A percentile compares a stretch with the other conserved stretches of the same genome.
Conservation (phyloP, 1,139 yeast species). For the Eremothecium coryli region DNA sequence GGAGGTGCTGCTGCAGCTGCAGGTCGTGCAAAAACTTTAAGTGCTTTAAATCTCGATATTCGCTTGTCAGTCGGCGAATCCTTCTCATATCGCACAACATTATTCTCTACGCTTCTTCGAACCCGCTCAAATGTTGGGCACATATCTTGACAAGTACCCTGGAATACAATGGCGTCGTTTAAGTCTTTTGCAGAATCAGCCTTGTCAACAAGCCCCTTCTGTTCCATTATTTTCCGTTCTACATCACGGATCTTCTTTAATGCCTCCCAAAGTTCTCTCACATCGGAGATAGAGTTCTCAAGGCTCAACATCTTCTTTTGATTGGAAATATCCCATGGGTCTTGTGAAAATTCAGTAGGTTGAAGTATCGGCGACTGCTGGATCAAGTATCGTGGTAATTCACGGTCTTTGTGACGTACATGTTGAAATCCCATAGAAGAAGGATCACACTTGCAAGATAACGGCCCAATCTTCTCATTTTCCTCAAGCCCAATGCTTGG, state of each 20-base stretch:
- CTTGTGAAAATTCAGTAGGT: conserved; percentile 27
- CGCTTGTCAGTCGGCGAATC: conserved; percentile 49
- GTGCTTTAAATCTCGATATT: conserved; percentile 56
- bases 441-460: conserved; percentile 13
- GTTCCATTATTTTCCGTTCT: conserved; percentile 77
- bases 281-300: conserved; percentile 38
- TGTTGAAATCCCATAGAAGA: conserved; percentile 16
- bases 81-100: conserved; percentile 70
- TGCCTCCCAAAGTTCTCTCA: conserved; percentile 42
- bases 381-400: conserved; percentile 31
- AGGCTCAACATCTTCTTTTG: conserved; percentile 39
- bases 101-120: conserved; percentile 79
- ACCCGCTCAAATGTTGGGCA: conserved; percentile 92
- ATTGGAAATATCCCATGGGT: conserved; percentile 49
- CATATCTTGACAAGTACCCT: conserved; percentile 88
- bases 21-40: conserved; percentile 92
- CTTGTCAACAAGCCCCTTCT: conserved; percentile 74
- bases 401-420: conserved; percentile 18
- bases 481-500: conserved; percentile 10
- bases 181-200: conserved; percentile 76
- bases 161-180: conserved; percentile 76
- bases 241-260: conserved; percentile 65
- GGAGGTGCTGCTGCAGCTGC: conserved; percentile 99
- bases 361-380: conserved; percentile 32
- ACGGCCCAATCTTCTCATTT: conserved; percentile 4